Evolutionary conservation across 495 filamentous ascomycete genomes (phyloP).

Genomic region (Penicillium roqueforti): DNA sequence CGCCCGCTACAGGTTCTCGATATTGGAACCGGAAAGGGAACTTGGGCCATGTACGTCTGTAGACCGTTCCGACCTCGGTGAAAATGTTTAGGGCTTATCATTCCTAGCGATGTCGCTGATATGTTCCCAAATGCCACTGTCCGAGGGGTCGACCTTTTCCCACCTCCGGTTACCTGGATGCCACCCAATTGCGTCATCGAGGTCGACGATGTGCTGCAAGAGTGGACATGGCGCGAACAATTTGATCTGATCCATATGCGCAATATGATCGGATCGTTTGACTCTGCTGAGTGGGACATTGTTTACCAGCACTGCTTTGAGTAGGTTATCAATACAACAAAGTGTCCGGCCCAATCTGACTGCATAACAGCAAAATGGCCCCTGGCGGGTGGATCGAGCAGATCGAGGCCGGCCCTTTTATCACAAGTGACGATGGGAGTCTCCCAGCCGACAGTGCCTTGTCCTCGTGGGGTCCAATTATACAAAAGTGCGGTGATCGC

Average conservation of each 20-base stretch:
- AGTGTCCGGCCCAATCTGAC: not conserved
- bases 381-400: constrained; percentile 57
- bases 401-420: constrained; percentile 41
- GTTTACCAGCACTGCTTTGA: constrained; percentile 27
- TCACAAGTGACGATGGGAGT: constrained; percentile 44
- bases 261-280: constrained; percentile 24
- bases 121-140: constrained; percentile 21
- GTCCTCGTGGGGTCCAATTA: constrained; percentile 15
- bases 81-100: not conserved
- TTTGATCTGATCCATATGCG: constrained; percentile 37
- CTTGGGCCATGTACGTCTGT: constrained; percentile 23
- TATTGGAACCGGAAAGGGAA: constrained; percentile 21
- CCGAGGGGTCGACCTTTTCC: constrained; percentile 25
- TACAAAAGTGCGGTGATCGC: constrained; percentile 17
- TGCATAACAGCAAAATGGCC: constrained; percentile 18
- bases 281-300: constrained; percentile 23
- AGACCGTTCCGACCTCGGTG: not conserved
- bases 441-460: constrained; percentile 29
- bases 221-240: constrained; percentile 28
- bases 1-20: constrained; percentile 14
- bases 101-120: constrained; percentile 20
- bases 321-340: constrained; percentile 1
- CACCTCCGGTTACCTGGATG: constrained; percentile 23
- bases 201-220: constrained; percentile 21
- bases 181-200: constrained; percentile 23